phyloP scores from a whole-genome alignment of 78 protist genomes.

The Speleostelium caveatum region DNA sequence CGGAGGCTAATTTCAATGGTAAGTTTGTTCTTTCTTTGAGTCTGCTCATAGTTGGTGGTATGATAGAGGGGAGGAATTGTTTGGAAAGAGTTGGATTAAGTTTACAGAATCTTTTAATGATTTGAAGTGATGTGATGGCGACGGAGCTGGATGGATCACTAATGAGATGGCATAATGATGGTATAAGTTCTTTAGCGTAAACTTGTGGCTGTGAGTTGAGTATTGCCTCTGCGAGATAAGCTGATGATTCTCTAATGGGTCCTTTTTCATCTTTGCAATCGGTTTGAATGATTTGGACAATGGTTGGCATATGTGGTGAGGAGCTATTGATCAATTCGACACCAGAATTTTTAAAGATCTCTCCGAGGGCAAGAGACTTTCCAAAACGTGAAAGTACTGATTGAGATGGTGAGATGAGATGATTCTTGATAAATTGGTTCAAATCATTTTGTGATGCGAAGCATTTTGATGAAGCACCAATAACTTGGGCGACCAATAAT shows the following conservation, averaged over 20 bases:
- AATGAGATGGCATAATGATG: slow-evolving; percentile 29
- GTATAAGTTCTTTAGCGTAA: slow-evolving; percentile 14
- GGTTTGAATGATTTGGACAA: slow-evolving; percentile 29
- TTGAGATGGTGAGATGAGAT: slow-evolving; percentile 41
- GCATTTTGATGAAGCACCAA: slow-evolving; percentile 69
- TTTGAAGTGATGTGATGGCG: slow-evolving; percentile 60
- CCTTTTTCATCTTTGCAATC: slow-evolving; percentile 76
- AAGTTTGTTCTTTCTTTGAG: slow-evolving; percentile 75
- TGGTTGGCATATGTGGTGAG: slow-evolving; percentile 21
- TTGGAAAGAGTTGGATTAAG: slow-evolving; percentile 6
- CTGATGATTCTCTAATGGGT: slow-evolving; percentile 67
- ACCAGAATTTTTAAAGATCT: slow-evolving; percentile 43
- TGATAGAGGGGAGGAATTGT: slow-evolving; percentile 46
- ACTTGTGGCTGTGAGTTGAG: not conserved
- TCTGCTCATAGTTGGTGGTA: slow-evolving; percentile 74
- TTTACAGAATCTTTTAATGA: slow-evolving; percentile 67
- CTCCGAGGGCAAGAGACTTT: slow-evolving; percentile 60
- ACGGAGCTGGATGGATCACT: slow-evolving; percentile 56
- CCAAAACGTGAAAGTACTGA: slow-evolving; percentile 55
- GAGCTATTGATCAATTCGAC: not conserved
- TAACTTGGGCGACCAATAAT: slow-evolving; percentile 30
- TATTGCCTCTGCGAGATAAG: slow-evolving; percentile 39
- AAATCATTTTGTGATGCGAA: slow-evolving; percentile 1
- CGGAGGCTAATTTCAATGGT: slow-evolving; percentile 69
- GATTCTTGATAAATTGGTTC: slow-evolving; percentile 34